Conservation (phyloP, 2,329 filamentous ascomycete genomes). For the Diplodia seriata region DNA sequence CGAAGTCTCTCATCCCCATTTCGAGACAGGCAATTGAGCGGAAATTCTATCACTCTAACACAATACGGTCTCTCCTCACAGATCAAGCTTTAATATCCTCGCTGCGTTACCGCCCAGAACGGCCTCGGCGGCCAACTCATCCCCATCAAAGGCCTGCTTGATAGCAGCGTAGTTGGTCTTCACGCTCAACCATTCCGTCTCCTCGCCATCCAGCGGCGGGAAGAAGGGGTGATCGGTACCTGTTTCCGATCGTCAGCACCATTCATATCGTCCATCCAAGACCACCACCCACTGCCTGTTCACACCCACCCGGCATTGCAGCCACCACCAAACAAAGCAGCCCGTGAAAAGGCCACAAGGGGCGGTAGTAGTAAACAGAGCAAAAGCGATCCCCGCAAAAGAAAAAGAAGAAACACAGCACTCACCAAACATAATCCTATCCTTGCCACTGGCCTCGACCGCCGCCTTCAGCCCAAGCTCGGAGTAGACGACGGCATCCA, state of each 20-base stretch:
- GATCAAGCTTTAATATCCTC: slow-evolving; percentile 53
- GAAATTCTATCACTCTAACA: too few relatives aligned
- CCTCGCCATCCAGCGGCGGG: slow-evolving; percentile 71
- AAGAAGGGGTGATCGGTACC: slow-evolving; percentile 85
- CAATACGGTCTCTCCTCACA: neutral
- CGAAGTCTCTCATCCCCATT: too few relatives aligned
- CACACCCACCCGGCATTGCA: too few relatives aligned
- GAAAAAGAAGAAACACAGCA: slow-evolving; percentile 10
- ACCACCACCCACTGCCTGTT: neutral
- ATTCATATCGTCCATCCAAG: neutral
- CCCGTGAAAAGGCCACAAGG: too few relatives aligned
- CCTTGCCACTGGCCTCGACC: slow-evolving; percentile 69
- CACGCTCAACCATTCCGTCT: slow-evolving; percentile 73
- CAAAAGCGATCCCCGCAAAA: too few relatives aligned
- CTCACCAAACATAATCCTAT: slow-evolving; percentile 75
- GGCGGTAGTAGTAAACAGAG: too few relatives aligned
- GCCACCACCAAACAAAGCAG: too few relatives aligned
- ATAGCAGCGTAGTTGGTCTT: slow-evolving; percentile 65
- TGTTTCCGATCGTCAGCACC: slow-evolving; percentile 34
- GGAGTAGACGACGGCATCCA: slow-evolving; percentile 87
- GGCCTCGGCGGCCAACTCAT: slow-evolving; percentile 56
- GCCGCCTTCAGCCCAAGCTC: slow-evolving; percentile 75
- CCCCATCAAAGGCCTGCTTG: slow-evolving; percentile 56
- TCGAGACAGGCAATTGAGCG: too few relatives aligned
- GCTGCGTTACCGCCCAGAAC: slow-evolving; percentile 68